Percentiles rank a stretch among this genome's conserved stretches.
Conservation (phyloP, 371 early-diverging fungal species). For the Batrachochytrium dendrobatidis region DNA sequence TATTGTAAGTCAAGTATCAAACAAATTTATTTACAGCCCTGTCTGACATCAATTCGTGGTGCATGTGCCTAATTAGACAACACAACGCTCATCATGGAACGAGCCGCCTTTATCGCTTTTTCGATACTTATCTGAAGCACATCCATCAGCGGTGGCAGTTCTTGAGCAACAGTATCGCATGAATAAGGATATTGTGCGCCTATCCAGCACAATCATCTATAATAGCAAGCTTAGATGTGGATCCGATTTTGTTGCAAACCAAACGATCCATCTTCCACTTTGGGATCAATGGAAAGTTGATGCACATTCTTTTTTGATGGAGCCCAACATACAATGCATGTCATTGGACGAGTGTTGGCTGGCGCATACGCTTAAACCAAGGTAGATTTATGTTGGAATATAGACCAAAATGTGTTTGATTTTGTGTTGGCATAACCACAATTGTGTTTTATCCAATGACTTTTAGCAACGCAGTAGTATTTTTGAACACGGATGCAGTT, state of each 20-base stretch:
- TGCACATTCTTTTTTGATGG: too few relatives aligned
- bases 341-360: conserved; percentile 63
- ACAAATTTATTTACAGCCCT: conserved; percentile 8
- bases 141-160: conserved; percentile 69
- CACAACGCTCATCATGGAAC: background rate
- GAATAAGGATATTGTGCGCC: conserved; percentile 85
- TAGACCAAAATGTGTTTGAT: background rate
- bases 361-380: conserved; percentile 51
- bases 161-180: conserved; percentile 94
- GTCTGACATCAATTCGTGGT: too few relatives aligned
- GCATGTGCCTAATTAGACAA: conserved; percentile 5
- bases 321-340: too few relatives aligned
- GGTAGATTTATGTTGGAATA: conserved; percentile 19
- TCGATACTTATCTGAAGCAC: conserved; percentile 65
- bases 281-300: too few relatives aligned
- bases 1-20: conserved; percentile 49
- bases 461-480: conserved; percentile 58
- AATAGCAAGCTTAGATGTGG: conserved; percentile 72
- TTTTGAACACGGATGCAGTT: conserved; percentile 73
- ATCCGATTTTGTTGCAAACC: conserved; percentile 50
- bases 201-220: conserved; percentile 85
- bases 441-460: background rate
- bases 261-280: conserved; percentile 46
- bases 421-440: background rate
- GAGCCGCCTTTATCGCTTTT: conserved; percentile 59